Base-by-base conservation (phyloP, 257 asterid genomes). In the Nicotiana obtusifolia region DNA sequence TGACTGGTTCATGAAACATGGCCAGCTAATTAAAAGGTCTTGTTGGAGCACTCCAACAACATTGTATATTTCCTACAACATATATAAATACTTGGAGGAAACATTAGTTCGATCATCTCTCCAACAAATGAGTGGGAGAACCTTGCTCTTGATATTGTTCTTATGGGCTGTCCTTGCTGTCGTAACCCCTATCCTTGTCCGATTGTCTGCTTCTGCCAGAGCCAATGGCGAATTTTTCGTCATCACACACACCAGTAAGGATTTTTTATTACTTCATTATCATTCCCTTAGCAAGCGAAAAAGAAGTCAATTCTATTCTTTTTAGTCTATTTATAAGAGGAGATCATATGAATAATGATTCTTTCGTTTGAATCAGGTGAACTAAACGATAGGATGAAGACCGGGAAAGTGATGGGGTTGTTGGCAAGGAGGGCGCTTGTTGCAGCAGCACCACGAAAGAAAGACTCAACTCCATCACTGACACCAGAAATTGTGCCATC, bases 121-220 rank as follows among this genome's bases (percentile, higher is more conserved):
- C 76, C 71, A 62, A 83, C 83, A 87, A 90, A 94, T 91, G 98
- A 91, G 89, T 82, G 94, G 82, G 73, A 92, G 97, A 91, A 88
- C 68, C 9, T 81, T 93, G 56, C 85, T 90, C 26, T 83, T 94
- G 82, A 89, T 94, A 61, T 83, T 94, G 76, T 82, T 88, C 83
- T 87, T 87, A 86, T 94, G 98, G 98, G 98, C 91, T 76, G 80
- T 89, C 20, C 97, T 93, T 82, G 87, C 93, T 67, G 68, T 90
- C 4, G 83, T 94, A 82, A 93, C 97, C 78, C 97, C 98, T 0
- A 86, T 78, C 31, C 97, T 94, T 24, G 78, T 94, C 16, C 92
- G 93, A 22, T 65, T 90, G 75, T 90, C 98, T 11, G 92, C 92
- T 76, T 87, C 92, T 7, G 93, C 98, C 22, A 92, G 86, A 85